Conservation (phyloP, 1,284 basidiomycete species). For the Phlebopus sp. region DNA sequence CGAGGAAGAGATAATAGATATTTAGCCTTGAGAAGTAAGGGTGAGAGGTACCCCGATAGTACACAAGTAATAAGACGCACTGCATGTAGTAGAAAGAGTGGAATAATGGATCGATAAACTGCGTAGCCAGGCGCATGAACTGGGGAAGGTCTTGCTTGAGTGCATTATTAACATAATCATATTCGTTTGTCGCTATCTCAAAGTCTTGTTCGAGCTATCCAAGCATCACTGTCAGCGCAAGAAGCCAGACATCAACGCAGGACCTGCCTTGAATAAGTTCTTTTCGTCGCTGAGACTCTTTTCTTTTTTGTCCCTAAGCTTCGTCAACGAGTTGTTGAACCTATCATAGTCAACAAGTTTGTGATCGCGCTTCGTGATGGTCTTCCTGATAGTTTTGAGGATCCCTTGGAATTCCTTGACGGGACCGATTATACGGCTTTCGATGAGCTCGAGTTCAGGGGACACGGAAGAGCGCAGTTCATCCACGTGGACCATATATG, state of each 20-base stretch:
- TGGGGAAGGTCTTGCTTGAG: constrained; percentile 92
- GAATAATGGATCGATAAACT: constrained; percentile 95
- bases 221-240: background rate
- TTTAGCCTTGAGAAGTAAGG: constrained; percentile 63
- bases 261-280: constrained; percentile 85
- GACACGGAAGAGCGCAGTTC: constrained; percentile 78
- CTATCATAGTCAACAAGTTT: constrained; percentile 97
- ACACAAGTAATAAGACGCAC: constrained; percentile 48
- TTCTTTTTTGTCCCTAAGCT: constrained; percentile 96
- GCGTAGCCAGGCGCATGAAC: constrained; percentile 84
- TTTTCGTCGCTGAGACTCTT: constrained; percentile 93
- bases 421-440: constrained; percentile 82
- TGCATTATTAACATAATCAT: constrained; percentile 93
- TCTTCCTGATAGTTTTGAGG: constrained; percentile 90
- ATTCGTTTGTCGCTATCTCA: constrained; percentile 92
- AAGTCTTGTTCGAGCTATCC: constrained; percentile 94
- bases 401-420: constrained; percentile 87
- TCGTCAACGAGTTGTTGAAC: constrained; percentile 92
- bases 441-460: constrained; percentile 95
- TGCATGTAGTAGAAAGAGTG: constrained; percentile 99
- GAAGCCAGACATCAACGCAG: background rate
- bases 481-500: constrained; percentile 73
- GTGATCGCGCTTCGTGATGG: constrained; percentile 94
- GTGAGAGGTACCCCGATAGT: background rate
- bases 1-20: constrained; percentile 90